Percentiles rank a stretch among this genome's conserved stretches.
Evolutionary conservation across 305 asterid genomes (phyloP).

Genomic region (Solanum hybrid): DNA sequence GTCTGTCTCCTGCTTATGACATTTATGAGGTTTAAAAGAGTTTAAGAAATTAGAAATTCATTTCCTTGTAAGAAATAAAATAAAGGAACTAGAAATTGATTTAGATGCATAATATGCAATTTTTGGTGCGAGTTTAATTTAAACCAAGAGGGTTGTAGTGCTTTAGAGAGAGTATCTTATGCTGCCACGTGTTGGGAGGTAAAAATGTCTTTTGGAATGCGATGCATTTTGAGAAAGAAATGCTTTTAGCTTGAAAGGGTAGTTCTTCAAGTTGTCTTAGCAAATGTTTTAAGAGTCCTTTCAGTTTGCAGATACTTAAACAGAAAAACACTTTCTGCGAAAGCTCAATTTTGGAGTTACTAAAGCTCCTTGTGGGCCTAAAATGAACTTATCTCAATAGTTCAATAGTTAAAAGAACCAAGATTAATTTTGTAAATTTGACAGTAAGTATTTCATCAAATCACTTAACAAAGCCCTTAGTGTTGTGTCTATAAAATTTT

Average conservation of each 20-base stretch:
- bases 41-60: not conserved
- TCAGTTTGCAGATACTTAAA: not conserved
- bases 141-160: not conserved
- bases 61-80: not conserved
- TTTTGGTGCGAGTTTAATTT: not conserved
- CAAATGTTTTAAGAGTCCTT: not conserved
- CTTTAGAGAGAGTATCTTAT: not conserved
- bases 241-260: not conserved
- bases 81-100: not conserved
- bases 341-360: not conserved
- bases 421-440: not conserved
- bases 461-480: not conserved
- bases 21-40: not conserved
- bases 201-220: not conserved
- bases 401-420: not conserved
- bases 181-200: not conserved
- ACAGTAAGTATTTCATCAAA: not conserved
- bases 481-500: not conserved
- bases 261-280: not conserved
- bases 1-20: not conserved
- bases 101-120: not conserved
- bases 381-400: not conserved
- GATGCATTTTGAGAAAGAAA: not conserved
- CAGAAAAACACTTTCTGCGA: not conserved
- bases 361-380: not conserved